Evolutionary conservation across 2,329 filamentous ascomycete species (phyloP).

Genomic region (Plectosphaerella plurivora): DNA sequence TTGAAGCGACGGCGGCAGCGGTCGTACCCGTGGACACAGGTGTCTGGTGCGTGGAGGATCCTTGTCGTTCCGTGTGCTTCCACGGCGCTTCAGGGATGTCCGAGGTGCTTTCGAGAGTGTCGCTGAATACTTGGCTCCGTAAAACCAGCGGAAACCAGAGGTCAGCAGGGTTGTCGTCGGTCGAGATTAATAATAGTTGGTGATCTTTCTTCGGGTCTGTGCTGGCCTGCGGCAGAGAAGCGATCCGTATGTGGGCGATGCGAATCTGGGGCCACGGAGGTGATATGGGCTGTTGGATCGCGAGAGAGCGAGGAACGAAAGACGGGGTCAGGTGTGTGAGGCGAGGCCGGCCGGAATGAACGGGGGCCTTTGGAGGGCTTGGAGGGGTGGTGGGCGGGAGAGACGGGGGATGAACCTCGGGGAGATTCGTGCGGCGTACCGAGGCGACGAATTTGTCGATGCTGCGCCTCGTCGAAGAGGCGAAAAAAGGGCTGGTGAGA

Average conservation of each 20-base stretch:
- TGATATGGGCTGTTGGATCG: background rate
- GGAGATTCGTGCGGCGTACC: background rate
- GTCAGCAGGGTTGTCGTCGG: background rate
- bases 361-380: too few species aligned
- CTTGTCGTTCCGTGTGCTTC: background rate
- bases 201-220: background rate
- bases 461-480: conserved; percentile 2
- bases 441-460: background rate
- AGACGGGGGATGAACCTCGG: background rate
- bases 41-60: background rate
- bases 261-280: background rate
- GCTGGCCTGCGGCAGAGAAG: background rate
- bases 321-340: background rate
- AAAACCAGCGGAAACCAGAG: background rate
- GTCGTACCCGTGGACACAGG: background rate
- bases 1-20: background rate
- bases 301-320: background rate
- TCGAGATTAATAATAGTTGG: too few species aligned
- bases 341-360: too few species aligned
- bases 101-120: background rate
- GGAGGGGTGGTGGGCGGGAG: too few species aligned
- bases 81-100: background rate
- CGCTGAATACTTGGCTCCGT: background rate
- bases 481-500: background rate
- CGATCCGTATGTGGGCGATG: background rate